Percentiles rank a stretch among this genome's conserved stretches.
These are phyloP conservation scores for Pythium sukuiense DNA, from an alignment of 352 stramenopile species.

Conservation along the genomic window DNA sequence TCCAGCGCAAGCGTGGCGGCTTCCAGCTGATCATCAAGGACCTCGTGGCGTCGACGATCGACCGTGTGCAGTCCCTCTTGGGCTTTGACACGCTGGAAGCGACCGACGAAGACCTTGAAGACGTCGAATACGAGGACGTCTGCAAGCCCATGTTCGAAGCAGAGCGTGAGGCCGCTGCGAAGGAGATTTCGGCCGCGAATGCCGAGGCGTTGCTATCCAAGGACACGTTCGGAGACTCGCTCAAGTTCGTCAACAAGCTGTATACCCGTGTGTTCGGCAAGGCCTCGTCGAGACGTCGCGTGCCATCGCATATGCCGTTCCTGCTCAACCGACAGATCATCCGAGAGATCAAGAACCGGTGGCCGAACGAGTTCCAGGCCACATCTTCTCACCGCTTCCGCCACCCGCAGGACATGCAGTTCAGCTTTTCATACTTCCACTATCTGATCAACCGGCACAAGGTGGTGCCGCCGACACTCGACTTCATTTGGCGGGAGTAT, in stretches of 20 bases:
- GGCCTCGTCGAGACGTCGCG: slow-evolving; percentile 58
- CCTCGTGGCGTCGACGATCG: slow-evolving; percentile 10
- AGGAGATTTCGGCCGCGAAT: slow-evolving; percentile 34
- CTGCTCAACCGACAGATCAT: slow-evolving; percentile 89
- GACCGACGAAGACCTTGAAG: slow-evolving; percentile 49
- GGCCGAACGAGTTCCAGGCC: slow-evolving; percentile 61
- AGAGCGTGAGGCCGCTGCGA: slow-evolving; percentile 22
- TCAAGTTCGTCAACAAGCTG: slow-evolving; percentile 92
- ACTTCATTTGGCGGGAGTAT: slow-evolving; percentile 85
- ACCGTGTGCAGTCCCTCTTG: slow-evolving; percentile 33
- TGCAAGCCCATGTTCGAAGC: slow-evolving; percentile 35
- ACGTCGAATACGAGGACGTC: slow-evolving; percentile 74
- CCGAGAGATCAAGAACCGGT: slow-evolving; percentile 88
- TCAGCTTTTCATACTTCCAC: slow-evolving; percentile 95
- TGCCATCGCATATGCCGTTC: slow-evolving; percentile 95
- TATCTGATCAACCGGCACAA: slow-evolving; percentile 91
- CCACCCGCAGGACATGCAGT: slow-evolving; percentile 93
- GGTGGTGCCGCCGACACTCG: slow-evolving; percentile 64
- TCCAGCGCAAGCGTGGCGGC: slow-evolving; percentile 17
- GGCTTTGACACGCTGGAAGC: slow-evolving; percentile 43
- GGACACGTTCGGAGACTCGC: slow-evolving; percentile 92
- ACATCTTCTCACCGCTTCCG: slow-evolving; percentile 91
- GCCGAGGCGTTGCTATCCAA: slow-evolving; percentile 67
- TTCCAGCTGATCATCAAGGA: slow-evolving; percentile 15
- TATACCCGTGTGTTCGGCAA: slow-evolving; percentile 91